Conservation (phyloP, 768 basidiomycete species). For the Termitomyces sp. region DNA sequence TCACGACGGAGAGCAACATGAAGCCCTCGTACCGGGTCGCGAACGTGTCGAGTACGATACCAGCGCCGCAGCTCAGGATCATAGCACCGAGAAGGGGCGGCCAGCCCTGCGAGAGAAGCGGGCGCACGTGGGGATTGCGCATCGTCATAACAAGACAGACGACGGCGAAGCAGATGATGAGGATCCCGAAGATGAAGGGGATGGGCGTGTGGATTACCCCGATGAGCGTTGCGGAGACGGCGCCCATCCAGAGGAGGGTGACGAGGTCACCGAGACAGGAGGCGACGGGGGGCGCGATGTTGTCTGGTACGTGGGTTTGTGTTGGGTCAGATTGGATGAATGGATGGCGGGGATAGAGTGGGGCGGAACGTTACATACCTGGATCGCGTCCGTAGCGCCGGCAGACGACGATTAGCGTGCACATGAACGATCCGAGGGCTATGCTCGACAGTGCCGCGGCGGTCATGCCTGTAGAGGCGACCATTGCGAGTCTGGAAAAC, state of each 20-base stretch:
- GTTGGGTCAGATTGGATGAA: too few species aligned
- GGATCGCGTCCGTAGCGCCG: slow-evolving; percentile 77
- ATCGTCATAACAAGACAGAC: slow-evolving; percentile 52
- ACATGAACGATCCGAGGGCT: slow-evolving; percentile 92
- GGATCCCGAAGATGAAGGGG: slow-evolving; percentile 53
- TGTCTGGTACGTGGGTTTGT: slow-evolving; percentile 49
- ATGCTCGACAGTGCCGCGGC: slow-evolving; percentile 75
- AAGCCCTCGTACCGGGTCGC: slow-evolving; percentile 87
- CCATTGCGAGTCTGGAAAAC: slow-evolving; percentile 66
- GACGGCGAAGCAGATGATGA: slow-evolving; percentile 43
- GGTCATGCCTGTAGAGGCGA: slow-evolving; percentile 75
- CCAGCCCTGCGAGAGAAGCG: slow-evolving; percentile 85
- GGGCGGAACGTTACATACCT: slow-evolving; percentile 40
- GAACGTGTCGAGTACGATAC: slow-evolving; percentile 88
- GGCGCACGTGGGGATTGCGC: slow-evolving; percentile 64
- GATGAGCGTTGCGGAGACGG: slow-evolving; percentile 69
- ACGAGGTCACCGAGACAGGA: slow-evolving; percentile 91
- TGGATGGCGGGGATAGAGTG: neutral
- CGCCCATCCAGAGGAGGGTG: slow-evolving; percentile 80
- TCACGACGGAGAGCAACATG: slow-evolving; percentile 81
- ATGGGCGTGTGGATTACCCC: slow-evolving; percentile 59
- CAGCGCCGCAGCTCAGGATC: slow-evolving; percentile 82
- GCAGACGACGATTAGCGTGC: slow-evolving; percentile 73
- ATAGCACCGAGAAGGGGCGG: slow-evolving; percentile 86
- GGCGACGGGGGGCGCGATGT: slow-evolving; percentile 93